Evolutionary conservation across 108 stramenopile species (phyloP), one percentile per base, ranked within the genome.

Genomic region (Nannochloropsis gaditana): DNA sequence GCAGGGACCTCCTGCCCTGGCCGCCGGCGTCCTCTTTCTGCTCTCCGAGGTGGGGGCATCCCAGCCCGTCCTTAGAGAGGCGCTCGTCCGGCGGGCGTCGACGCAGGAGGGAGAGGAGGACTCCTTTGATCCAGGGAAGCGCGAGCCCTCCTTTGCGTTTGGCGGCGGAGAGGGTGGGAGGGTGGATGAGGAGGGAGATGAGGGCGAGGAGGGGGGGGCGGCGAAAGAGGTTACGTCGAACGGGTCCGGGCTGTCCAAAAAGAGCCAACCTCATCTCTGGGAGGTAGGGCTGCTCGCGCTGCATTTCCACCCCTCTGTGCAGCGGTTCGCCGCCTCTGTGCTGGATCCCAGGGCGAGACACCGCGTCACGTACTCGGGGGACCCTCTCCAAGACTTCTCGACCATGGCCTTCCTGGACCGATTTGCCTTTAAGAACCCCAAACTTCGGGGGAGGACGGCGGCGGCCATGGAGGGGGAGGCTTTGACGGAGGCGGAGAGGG

Each of bases 381-480:
- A 99, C 89, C 99, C 97, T 11, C 90, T 98, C 41, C 90, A 91
- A 84, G 99, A 99, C 87, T 97, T 99, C 87, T 91, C 92, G 10
- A 85, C 97, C 45, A 90, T 91, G 15, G 92, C 96, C 1, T 99
- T 99, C 86, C 92, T 99, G 59, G 96, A 99, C 87, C 94, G 97
- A 87, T 96, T 99, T 91, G 97, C 96, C n/a, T 98, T 95, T 89
- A 92, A 95, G n/a, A 97, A 98, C 86, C 97, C 97, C 11, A 98
- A 98, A 88, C 89, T 94, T 10, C 11, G 47, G 41, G 79, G 9
- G 89, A 92, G 85, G 86, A 91, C 84, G 44, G 86, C 85, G 79
- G 79, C 43, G 42, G 83, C 73, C 83, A 45, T 91, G 83, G 83
- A 90, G 82, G 79, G 82, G 87, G 87, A 91, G 86, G 81, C 82